Evolutionary conservation across 2,329 filamentous ascomycete species (phyloP), one percentile per base, ranked within the genome.

Genomic region (Dothideomycetes sp.): DNA sequence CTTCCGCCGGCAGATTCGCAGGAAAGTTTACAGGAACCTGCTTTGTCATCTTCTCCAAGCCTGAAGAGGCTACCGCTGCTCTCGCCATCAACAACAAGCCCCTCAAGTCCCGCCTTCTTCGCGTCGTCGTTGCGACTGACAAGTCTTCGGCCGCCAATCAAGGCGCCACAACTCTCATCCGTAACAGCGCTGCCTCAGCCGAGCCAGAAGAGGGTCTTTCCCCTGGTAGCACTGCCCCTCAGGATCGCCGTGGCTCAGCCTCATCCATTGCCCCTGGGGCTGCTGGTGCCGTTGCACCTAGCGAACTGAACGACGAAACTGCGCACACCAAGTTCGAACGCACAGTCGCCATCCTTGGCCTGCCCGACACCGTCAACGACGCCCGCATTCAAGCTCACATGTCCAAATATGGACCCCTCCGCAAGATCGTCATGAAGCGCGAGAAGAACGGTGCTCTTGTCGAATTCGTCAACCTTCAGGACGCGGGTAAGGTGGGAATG

Each of bases 331-430:
- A 57, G 16, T 50, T 49, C 31, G 75, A 79, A 36, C 79, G 86
- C 38, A 91, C 84, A 1, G 71, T 96, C 36, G 81, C 81, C 8
- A 66, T 98, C 19, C 75, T 95, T 62, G 82, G 88, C 46, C 68
- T 98, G 1, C 86, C 91, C 1, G 91, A 96, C 54, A 96, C 88
- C 0, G 77, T 96, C 52, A 95, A 93, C 48, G 85, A 94, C 52
- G 77, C 83, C 1, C 84, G 88, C 19, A 76, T 98, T 40, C 76
- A 76, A 33, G 71, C 78, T 0, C 65, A 93, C 3, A 77, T 83
- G 7, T 81, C 86, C 49, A 72, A 77, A 2, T 71, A 79, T 33
- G 87, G 86, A 1, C 60, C 70, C 1, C 69, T 95, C 17, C 69
- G 79, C 47, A 89, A 88, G 58, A 70, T 96, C 3, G 70, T 82